These are phyloP conservation scores for Ceratobasidium sp. DNA, from an alignment of 1,284 basidiomycete genomes.

Conservation along the genomic window DNA sequence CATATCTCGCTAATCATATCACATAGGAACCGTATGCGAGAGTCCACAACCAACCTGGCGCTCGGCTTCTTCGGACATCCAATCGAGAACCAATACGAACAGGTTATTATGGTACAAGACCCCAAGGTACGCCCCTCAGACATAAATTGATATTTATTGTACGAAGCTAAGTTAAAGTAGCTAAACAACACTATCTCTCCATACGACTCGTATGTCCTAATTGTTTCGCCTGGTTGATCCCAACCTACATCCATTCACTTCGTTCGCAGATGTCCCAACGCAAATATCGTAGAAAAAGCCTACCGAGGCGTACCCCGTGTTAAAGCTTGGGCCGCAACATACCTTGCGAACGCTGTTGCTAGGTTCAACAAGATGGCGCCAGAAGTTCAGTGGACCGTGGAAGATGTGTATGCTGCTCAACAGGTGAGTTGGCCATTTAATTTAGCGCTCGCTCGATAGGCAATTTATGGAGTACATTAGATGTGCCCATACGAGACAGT, in stretches of 20 bases:
- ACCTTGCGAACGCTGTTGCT: constrained; percentile 52
- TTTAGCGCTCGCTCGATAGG: not conserved
- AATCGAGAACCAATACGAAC: constrained; percentile 80
- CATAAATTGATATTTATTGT: not conserved
- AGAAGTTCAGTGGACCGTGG: constrained; percentile 33
- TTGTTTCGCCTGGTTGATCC: constrained; percentile 48
- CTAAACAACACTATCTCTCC: constrained; percentile 86
- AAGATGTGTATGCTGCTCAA: constrained; percentile 45
- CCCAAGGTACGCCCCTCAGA: constrained; percentile 61
- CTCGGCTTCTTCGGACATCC: constrained; percentile 91
- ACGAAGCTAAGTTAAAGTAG: constrained; percentile 54
- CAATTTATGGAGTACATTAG: constrained; percentile 47
- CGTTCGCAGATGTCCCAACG: constrained; percentile 70
- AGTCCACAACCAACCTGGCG: constrained; percentile 87
- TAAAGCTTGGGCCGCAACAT: constrained; percentile 57
- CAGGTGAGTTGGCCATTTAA: not conserved
- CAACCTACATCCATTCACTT: not conserved
- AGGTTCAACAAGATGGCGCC: constrained; percentile 51
- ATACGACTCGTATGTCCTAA: constrained; percentile 69
- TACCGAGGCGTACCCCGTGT: constrained; percentile 72
- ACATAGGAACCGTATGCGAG: constrained; percentile 80
- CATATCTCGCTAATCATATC: not conserved
- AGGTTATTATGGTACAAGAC: constrained; percentile 83
- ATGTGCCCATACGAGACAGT: constrained; percentile 93
- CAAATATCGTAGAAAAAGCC: constrained; percentile 63